A percentile compares a stretch with the other conserved stretches of the same genome.
phyloP scores from a whole-genome alignment of 495 filamentous ascomycete genomes.

The Daldinia decipiens region DNA sequence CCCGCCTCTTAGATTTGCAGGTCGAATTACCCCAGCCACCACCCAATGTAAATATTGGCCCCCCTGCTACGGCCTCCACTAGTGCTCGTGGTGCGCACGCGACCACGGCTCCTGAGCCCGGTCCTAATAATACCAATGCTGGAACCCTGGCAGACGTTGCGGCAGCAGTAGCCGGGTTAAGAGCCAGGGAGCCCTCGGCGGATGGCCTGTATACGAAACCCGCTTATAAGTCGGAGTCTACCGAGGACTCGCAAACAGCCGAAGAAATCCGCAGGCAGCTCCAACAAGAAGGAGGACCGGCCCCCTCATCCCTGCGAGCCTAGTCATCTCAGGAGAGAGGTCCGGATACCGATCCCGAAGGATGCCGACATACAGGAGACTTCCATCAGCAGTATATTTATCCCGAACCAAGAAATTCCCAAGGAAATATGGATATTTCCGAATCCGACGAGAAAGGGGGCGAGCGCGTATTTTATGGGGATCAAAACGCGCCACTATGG shows the following conservation, averaged over 20 bases:
- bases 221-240: conserved; percentile 41
- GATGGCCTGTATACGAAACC: conserved; percentile 44
- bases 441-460: neutral
- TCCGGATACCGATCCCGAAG: neutral
- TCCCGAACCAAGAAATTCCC: neutral
- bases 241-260: conserved; percentile 51
- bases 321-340: conserved; percentile 25
- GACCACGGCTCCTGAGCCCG: conserved; percentile 33
- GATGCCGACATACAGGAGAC: neutral
- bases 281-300: conserved; percentile 46
- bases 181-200: conserved; percentile 39
- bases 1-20: conserved; percentile 82
- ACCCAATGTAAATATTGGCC: conserved; percentile 54
- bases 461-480: neutral
- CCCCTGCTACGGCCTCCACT: conserved; percentile 62
- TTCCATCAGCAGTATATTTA: neutral
- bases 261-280: conserved; percentile 55
- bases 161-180: conserved; percentile 46
- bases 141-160: conserved; percentile 48
- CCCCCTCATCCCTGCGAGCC: conserved; percentile 45
- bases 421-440: neutral
- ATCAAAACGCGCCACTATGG: neutral
- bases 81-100: conserved; percentile 40
- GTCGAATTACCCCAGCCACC: conserved; percentile 88
- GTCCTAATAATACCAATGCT: conserved; percentile 35